These are phyloP conservation scores for Trypethelium eluteriae DNA, from an alignment of 495 filamentous ascomycete genomes.

Conservation along the genomic window DNA sequence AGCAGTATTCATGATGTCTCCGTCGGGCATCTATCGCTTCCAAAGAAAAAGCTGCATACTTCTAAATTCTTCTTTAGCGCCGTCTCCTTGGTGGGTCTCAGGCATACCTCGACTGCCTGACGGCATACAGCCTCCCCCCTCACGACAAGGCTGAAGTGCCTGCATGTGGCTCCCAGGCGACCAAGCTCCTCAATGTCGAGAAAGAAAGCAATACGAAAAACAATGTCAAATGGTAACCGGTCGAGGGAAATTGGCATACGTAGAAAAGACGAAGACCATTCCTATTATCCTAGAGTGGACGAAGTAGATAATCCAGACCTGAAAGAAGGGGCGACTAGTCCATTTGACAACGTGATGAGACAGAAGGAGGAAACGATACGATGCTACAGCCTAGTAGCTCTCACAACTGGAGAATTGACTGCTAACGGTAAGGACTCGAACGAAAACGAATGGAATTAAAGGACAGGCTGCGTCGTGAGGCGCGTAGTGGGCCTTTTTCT, in stretches of 20 bases:
- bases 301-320: no score
- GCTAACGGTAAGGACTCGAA: not conserved
- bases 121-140: slow-evolving; percentile 56
- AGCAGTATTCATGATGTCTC: not conserved
- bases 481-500: not conserved
- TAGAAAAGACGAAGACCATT: slow-evolving; percentile 1
- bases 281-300: not conserved
- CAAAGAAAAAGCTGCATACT: not conserved
- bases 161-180: slow-evolving; percentile 45
- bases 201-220: slow-evolving; percentile 28
- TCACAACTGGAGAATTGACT: not conserved
- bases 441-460: not conserved
- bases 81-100: slow-evolving; percentile 17
- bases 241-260: slow-evolving; percentile 29
- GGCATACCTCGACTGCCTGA: slow-evolving; percentile 49
- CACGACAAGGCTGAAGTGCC: slow-evolving; percentile 46
- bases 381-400: not conserved
- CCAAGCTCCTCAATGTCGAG: slow-evolving; percentile 47
- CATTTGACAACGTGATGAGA: not conserved
- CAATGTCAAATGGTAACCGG: slow-evolving; percentile 31
- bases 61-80: slow-evolving; percentile 17
- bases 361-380: not conserved
- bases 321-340: no score
- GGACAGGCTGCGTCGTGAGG: not conserved
- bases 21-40: slow-evolving; percentile 2